phyloP scores from a whole-genome alignment of 148 eudicot genomes.

The Rhododendron simsii region DNA sequence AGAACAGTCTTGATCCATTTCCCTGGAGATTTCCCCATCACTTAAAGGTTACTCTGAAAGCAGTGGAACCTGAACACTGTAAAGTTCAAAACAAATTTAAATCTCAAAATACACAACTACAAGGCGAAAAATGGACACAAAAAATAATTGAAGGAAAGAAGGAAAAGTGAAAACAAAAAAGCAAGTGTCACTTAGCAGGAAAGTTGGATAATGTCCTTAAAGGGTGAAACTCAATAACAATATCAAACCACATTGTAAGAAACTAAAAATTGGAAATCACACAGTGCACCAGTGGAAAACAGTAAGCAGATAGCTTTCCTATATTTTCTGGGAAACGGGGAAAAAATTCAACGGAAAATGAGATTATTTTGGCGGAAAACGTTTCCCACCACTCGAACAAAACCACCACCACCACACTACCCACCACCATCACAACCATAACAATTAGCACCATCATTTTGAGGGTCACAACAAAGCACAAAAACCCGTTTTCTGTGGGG shows the following conservation, averaged over 20 bases:
- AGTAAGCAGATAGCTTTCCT: background rate
- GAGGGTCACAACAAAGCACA: background rate
- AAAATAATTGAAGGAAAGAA: background rate
- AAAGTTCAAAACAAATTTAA: background rate
- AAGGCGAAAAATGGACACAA: background rate
- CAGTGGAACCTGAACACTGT: conserved; percentile 24
- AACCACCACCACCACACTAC: background rate
- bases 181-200: background rate
- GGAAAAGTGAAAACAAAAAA: background rate
- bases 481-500: background rate
- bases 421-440: background rate
- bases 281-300: background rate
- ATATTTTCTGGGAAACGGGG: background rate
- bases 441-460: background rate
- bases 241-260: background rate
- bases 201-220: background rate
- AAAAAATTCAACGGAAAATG: background rate
- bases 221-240: background rate
- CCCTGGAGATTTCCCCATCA: conserved; percentile 22
- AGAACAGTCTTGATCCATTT: conserved; percentile 22
- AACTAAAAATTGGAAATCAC: background rate
- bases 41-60: conserved; percentile 15
- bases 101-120: background rate
- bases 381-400: background rate
- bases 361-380: background rate